Evolutionary conservation across 495 filamentous ascomycete species (phyloP), one percentile per base, ranked within the genome.

Genomic region (Podospora pseudopauciseta): DNA sequence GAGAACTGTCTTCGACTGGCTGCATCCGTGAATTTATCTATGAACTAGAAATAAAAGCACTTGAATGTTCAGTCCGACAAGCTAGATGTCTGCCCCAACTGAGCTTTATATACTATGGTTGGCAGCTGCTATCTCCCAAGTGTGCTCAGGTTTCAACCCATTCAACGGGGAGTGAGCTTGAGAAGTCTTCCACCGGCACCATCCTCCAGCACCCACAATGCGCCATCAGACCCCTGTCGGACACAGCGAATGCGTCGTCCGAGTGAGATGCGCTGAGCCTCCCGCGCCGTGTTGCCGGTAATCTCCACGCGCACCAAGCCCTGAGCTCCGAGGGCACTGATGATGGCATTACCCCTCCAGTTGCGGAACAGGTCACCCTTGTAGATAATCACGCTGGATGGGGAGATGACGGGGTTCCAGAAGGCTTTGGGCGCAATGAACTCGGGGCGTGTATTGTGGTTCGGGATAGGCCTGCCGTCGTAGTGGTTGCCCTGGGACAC

Each of bases 261-360:
- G 70, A 78, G 71, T 18, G 72, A 72, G 67, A 75, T 69, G 61
- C 76, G 73, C 72, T 75, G 73, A 53, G 70, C 75, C 71, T 78
- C 76, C 70, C 72, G 72, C 64, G 76, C 76, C 57, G 73, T 76
- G 68, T 75, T 72, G 18, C 74, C 76, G 19, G 70, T 73, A 70
- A 78, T 78, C 59, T 69, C 71, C 60, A 69, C 76, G 65, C 76
- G 72, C 62, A 78, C 76, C 34, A 78, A 63, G 20, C 55, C 61
- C 61, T 75, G 74, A 4, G 76, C 65, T 70, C 73, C 68, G 65
- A 78, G 75, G 67, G 67, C 66, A 34, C 66, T 72, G 65, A 78
- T 75, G 64, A 78, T 75, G 67, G 76, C 76, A 67, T 78, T 78
- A 66, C 76, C 76, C 71, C 71, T 78, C 74, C 74, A 78, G 70